phyloP scores from a whole-genome alignment of 2,329 filamentous ascomycete genomes.

The Ascochyta koolunga region DNA sequence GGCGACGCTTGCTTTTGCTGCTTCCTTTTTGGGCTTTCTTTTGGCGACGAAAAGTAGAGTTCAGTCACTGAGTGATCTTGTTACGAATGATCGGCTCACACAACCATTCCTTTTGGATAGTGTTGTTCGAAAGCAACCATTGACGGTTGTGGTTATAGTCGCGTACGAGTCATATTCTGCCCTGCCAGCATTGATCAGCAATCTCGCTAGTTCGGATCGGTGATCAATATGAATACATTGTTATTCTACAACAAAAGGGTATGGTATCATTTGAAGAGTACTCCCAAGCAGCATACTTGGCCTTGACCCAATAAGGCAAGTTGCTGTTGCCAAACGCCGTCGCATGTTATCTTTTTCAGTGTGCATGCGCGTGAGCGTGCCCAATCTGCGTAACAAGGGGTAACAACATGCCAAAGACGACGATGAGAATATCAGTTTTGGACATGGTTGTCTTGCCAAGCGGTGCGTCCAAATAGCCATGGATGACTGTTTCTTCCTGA shows the following conservation, averaged over 20 bases:
- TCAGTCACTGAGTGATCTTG: not conserved
- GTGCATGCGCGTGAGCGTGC: constrained; percentile 61
- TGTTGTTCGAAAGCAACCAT: not conserved
- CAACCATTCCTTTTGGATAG: not conserved
- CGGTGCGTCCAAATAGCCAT: constrained; percentile 62
- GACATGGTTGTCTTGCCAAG: constrained; percentile 57
- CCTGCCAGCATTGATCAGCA: not conserved
- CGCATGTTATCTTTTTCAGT: constrained; percentile 42
- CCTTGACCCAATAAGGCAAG: not conserved
- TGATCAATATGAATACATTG: constrained; percentile 5
- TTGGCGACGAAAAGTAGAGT: not conserved
- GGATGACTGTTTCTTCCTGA: constrained; percentile 45
- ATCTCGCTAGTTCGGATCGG: not conserved
- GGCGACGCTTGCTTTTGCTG: not conserved
- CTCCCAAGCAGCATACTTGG: not conserved
- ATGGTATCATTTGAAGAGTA: constrained; percentile 13
- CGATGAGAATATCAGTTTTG: constrained; percentile 62
- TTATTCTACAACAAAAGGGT: constrained; percentile 9
- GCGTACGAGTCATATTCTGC: not conserved
- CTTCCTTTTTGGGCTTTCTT: constrained; percentile 1
- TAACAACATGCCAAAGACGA: constrained; percentile 77
- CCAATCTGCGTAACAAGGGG: constrained; percentile 79
- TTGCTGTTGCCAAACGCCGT: constrained; percentile 3
- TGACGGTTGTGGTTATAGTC: not conserved
- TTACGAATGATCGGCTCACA: not conserved